Conservation (phyloP, 306 rosid species). For the Geum urbanum region DNA sequence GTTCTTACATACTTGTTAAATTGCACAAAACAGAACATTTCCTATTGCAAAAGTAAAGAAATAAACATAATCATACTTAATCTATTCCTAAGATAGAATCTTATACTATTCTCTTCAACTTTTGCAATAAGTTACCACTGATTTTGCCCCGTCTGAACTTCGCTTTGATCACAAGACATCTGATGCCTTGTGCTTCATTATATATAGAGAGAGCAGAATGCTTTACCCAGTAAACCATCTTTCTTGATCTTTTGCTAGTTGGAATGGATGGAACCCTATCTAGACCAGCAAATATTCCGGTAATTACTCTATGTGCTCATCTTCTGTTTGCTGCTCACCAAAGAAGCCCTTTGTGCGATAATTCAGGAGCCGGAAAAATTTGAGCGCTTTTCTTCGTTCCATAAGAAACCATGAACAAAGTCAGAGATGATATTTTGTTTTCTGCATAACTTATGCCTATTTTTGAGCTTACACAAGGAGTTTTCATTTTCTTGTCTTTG, state of each 20-base stretch:
- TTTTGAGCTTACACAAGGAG: no score
- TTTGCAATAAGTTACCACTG: slow-evolving; percentile 13
- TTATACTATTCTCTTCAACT: slow-evolving; percentile 21
- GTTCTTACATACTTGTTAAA: no score
- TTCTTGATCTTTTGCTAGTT: not conserved
- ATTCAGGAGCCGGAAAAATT: slow-evolving; percentile 25
- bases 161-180: slow-evolving; percentile 30
- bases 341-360: slow-evolving; percentile 48
- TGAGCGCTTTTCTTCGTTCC: no score
- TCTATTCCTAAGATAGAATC: slow-evolving; percentile 17
- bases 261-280: slow-evolving; percentile 37
- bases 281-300: slow-evolving; percentile 31
- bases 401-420: no score
- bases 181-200: slow-evolving; percentile 10
- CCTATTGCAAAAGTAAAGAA: not conserved
- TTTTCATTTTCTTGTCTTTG: no score
- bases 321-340: slow-evolving; percentile 15
- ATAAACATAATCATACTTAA: slow-evolving; percentile 8
- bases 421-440: no score
- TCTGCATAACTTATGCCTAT: no score
- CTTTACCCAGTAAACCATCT: not conserved
- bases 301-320: slow-evolving; percentile 21
- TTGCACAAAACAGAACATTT: not conserved
- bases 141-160: slow-evolving; percentile 16
- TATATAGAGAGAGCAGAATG: not conserved